Evolutionary conservation across 129 eudicot species (phyloP).

Genomic region (Kitagawia praeruptora): DNA sequence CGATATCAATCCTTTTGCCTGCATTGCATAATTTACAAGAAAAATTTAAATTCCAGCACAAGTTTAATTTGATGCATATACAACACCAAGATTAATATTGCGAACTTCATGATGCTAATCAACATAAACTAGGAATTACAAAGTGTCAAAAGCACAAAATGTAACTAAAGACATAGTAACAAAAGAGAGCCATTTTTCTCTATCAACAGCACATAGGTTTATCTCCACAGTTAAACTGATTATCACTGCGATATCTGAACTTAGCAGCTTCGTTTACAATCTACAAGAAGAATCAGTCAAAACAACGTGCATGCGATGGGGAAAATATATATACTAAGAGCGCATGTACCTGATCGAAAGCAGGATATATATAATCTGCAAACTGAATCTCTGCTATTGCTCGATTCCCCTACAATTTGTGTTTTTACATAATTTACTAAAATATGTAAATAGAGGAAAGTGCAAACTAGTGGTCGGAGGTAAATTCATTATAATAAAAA

Average conservation of each 20-base stretch:
- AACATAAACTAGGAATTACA: too few species aligned
- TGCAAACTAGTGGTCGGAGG: background rate
- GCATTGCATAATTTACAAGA: too few species aligned
- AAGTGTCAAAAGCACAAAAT: conserved; percentile 5
- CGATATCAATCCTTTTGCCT: too few species aligned
- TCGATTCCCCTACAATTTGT: conserved; percentile 58
- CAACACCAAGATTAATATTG: too few species aligned
- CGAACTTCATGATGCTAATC: too few species aligned
- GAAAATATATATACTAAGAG: background rate
- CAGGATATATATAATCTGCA: conserved; percentile 95
- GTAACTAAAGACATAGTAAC: background rate
- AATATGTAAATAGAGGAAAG: background rate
- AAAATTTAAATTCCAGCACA: too few species aligned
- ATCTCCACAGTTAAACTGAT: conserved; percentile 98
- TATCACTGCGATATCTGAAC: conserved; percentile 92
- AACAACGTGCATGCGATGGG: background rate
- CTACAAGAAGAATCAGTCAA: conserved; percentile 32
- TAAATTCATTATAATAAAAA: background rate
- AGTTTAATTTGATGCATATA: too few species aligned
- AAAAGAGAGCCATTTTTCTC: background rate
- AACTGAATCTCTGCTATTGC: conserved; percentile 97
- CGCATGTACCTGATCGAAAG: conserved; percentile 81
- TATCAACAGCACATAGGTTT: conserved; percentile 3
- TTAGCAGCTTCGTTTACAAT: conserved; percentile 99
- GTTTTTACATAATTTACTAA: background rate